Base-by-base conservation (phyloP, 441 rosid species). In the Corymbia calophylla region DNA sequence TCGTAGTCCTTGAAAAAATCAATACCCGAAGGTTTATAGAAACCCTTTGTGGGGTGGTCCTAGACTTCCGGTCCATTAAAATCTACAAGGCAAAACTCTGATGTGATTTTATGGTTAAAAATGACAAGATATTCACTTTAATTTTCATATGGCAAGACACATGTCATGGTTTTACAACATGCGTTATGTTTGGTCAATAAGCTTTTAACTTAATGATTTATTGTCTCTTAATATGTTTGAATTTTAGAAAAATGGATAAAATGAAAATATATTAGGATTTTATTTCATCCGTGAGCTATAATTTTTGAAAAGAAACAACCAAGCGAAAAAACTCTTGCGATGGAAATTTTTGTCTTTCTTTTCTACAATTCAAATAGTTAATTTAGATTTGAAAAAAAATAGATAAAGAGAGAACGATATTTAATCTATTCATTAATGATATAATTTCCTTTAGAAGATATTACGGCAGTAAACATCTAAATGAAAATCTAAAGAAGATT, bases 11-110 rank as follows among this genome's bases (percentile, higher is more conserved):
- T 3, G 35, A n/a, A 29, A 53, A 8, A 29, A 31, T 58, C 0
- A 58, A 58, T 58, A 6, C 14, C 0, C 1, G 0, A 6, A 58
- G 21, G n/a, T 58, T 58, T 58, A 25, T 58, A 1, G 64, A 10
- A 10, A 58, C 14, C n/a, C n/a, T 58, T 2, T 25, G n/a, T 3
- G 0, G 9, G 17, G 9, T 62, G 35, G 70, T 62, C 29, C 18
- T 62, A 3, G 2, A 62, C 19, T n/a, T 62, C n/a, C 3, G 3
- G 35, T 62, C 70, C 32, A 62, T 62, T 62, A 5, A 3, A 62
- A 29, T 62, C 1, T 62, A 13, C 1, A 3, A 0, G 4, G 0
- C 18, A 29, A 29, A 62, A 62, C 18, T 62, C 0, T 1, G 2
- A 62, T 14, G 35, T 1, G 35, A 6, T 62, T 62, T 0, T 62